These are phyloP conservation scores for Pelomyxa schiedti DNA, from an alignment of 78 protist genomes.

Conservation along the genomic window DNA sequence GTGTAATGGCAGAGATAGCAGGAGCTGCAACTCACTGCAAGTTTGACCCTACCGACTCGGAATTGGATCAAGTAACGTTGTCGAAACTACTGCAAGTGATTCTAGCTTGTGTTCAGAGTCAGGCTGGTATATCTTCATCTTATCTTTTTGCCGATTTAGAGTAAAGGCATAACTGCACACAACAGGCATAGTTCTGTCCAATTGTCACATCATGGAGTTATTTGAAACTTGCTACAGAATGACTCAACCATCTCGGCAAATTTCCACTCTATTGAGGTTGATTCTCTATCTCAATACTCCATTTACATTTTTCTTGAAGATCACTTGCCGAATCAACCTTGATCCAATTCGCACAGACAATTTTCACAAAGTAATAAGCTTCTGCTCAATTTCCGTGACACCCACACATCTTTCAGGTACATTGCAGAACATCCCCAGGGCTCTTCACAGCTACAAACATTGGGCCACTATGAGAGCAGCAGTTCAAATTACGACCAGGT, in stretches of 20 bases:
- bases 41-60: constrained; percentile 80
- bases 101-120: constrained; percentile 15
- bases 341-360: too few relatives aligned
- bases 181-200: constrained; percentile 18
- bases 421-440: too few relatives aligned
- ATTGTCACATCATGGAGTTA: not conserved
- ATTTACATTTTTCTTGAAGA: not conserved
- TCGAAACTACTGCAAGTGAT: constrained; percentile 64
- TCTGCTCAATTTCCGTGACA: too few relatives aligned
- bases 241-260: not conserved
- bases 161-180: too few relatives aligned
- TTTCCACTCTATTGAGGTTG: not conserved
- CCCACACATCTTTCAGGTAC: too few relatives aligned
- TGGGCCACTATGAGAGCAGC: too few relatives aligned
- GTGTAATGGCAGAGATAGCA: constrained; percentile 34
- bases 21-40: constrained; percentile 69
- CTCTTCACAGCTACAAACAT: too few relatives aligned
- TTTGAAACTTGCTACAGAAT: not conserved
- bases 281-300: not conserved
- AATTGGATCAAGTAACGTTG: constrained; percentile 81
- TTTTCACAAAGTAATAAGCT: too few relatives aligned
- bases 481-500: too few relatives aligned
- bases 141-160: too few relatives aligned
- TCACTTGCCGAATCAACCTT: too few relatives aligned
- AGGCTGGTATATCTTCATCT: too few relatives aligned